Conservation (phyloP, 176 grass and related monocot species). For the Cenchrus fungigraminus region DNA sequence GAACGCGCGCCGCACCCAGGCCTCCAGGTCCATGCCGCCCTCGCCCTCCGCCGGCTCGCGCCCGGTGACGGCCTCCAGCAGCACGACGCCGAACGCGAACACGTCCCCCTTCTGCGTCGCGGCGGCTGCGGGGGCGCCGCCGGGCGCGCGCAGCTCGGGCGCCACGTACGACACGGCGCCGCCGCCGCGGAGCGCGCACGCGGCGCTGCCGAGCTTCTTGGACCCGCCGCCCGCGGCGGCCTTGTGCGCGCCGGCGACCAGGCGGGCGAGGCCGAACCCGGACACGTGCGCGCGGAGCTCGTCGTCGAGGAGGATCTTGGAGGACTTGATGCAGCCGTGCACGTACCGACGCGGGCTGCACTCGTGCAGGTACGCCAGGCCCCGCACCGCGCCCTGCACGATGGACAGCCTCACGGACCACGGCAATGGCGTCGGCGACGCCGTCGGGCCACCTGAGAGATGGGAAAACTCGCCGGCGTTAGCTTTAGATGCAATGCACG, state of each 20-base stretch:
- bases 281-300: slow-evolving; percentile 78
- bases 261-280: slow-evolving; percentile 84
- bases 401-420: slow-evolving; percentile 77
- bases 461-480: not conserved
- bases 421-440: slow-evolving; percentile 60
- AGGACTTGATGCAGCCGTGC: slow-evolving; percentile 85
- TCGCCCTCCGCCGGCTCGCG: slow-evolving; percentile 59
- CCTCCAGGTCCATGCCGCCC: slow-evolving; percentile 71
- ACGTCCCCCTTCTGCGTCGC: slow-evolving; percentile 90
- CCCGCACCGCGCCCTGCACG: slow-evolving; percentile 77
- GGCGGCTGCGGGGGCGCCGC: slow-evolving; percentile 27
- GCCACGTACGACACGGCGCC: slow-evolving; percentile 64
- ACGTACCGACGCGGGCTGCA: slow-evolving; percentile 88
- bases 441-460: slow-evolving; percentile 63
- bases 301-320: slow-evolving; percentile 96
- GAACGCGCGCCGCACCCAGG: slow-evolving; percentile 88
- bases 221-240: slow-evolving; percentile 39
- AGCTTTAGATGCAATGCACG: not conserved
- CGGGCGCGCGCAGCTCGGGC: slow-evolving; percentile 66
- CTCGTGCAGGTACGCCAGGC: slow-evolving; percentile 81
- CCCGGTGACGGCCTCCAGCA: slow-evolving; percentile 89
- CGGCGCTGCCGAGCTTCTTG: slow-evolving; percentile 58
- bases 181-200: slow-evolving; percentile 37
- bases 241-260: slow-evolving; percentile 74
- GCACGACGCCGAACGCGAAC: slow-evolving; percentile 86